Conservation (phyloP, 192 early-diverging fungal genomes). For the Powellomyces hirtus region DNA sequence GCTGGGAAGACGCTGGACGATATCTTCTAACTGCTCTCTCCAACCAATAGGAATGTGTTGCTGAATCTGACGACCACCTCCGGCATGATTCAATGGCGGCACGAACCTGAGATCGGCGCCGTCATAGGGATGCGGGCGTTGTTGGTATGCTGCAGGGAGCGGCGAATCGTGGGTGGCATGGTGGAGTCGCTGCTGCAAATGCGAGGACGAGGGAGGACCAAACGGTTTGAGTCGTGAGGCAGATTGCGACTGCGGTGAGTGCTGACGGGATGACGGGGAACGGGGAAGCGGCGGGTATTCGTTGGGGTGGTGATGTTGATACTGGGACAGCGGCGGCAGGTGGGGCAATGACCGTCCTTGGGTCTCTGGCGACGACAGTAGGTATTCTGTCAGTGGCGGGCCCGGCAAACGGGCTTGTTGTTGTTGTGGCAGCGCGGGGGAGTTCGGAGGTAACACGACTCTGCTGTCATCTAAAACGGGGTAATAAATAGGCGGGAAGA, state of each 20-base stretch:
- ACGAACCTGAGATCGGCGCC: too few species aligned
- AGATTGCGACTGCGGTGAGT: background rate
- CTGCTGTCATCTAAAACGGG: too few species aligned
- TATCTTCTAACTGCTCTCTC: background rate
- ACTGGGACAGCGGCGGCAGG: background rate
- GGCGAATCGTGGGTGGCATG: too few species aligned
- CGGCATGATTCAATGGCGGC: too few species aligned
- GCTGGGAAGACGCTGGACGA: background rate
- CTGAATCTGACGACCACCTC: background rate
- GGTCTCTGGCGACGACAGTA: background rate
- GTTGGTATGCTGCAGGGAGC: too few species aligned
- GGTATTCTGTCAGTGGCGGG: background rate
- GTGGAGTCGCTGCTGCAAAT: background rate
- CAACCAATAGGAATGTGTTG: background rate
- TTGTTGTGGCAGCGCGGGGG: too few species aligned
- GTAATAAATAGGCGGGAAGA: too few species aligned
- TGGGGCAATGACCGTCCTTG: background rate
- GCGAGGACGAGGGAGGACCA: too few species aligned
- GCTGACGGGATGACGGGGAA: background rate
- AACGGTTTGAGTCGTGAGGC: too few species aligned
- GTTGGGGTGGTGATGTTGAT: background rate
- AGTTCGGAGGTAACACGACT: too few species aligned
- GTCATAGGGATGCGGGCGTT: too few species aligned
- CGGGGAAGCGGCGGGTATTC: background rate
- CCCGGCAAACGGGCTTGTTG: slow-evolving; percentile 2